Evolutionary conservation across 202 grass and related monocot genomes (phyloP), one percentile per base, ranked within the genome.

Genomic region (Setaria viridis): DNA sequence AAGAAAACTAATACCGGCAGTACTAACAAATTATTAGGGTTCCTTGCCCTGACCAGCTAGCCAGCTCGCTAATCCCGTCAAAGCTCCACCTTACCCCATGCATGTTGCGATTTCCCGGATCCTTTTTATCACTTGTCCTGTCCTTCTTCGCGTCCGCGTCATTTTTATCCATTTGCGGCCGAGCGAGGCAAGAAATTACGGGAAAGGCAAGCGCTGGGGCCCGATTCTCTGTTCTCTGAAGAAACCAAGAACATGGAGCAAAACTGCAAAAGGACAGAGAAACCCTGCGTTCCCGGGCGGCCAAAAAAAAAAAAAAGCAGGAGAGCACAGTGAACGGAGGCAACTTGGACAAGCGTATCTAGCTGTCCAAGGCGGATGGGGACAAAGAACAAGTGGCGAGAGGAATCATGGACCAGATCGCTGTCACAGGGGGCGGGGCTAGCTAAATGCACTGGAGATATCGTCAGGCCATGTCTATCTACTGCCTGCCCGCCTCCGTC

Each of bases 301-400:
- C 62, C 19, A 69, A 17, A 67, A 20, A 55, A 17, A 19, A 0
- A 1, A 4, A 15, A 11, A 10, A 9, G 45, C 30, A 4, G 13
- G 0, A 4, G 7, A 41, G 5, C 5, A 9, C 9, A 16, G 55
- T 58, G 55, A 2, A 14, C 60, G 60, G 60, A 33, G 29, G 12
- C 60, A 63, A 15, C 11, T 14, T 19, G 15, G 43, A 29, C 41
- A 37, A 56, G 59, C 21, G 30, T 50, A 33, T 54, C 55, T 54
- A 72, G n/a, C 77, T 20, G 82, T 45, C 63, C 25, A 43, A 37
- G 13, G 29, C 54, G 45, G 51, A 68, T 13, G 39, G 15, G 14
- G 75, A 76, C 89, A 75, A 33, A 10, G 14, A 9, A 10, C 85
- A 87, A 84, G 80, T 80, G 75, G 84, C 16, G 80, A 30, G 77